Conservation (phyloP, 73 alveolate species). For the Durusdinium trenchii region DNA sequence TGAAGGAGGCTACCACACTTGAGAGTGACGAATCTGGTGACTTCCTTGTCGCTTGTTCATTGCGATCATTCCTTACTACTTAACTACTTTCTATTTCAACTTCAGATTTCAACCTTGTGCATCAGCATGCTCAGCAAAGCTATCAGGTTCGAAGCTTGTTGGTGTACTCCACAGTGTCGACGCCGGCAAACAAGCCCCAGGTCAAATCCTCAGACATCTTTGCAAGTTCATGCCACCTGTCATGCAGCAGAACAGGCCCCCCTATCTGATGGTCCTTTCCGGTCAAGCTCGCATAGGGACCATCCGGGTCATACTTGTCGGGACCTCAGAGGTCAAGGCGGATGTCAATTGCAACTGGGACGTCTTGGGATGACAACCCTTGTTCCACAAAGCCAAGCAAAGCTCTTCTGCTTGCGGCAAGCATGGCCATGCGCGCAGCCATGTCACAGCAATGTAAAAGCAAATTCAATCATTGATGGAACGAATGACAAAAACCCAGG, state of each 20-base stretch:
- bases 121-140: too few relatives aligned
- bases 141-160: constrained; percentile 43
- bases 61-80: too few relatives aligned
- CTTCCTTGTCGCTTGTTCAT: too few relatives aligned
- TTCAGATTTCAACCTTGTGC: too few relatives aligned
- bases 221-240: background rate
- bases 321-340: constrained; percentile 16
- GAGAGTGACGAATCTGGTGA: too few relatives aligned
- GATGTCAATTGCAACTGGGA: background rate
- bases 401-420: too few relatives aligned
- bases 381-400: background rate
- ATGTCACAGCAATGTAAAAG: too few relatives aligned
- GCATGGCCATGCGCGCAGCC: too few relatives aligned
- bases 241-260: background rate
- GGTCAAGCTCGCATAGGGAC: constrained; percentile 82
- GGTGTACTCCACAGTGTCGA: constrained; percentile 85
- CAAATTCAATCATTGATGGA: too few relatives aligned
- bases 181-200: constrained; percentile 93
- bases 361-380: background rate
- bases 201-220: constrained; percentile 34
- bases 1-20: too few relatives aligned
- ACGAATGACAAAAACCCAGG: too few relatives aligned
- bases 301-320: constrained; percentile 75
- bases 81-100: too few relatives aligned
- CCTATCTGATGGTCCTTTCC: constrained; percentile 32